phyloP scores from a whole-genome alignment of 768 basidiomycete species.

The Mycena venus region DNA sequence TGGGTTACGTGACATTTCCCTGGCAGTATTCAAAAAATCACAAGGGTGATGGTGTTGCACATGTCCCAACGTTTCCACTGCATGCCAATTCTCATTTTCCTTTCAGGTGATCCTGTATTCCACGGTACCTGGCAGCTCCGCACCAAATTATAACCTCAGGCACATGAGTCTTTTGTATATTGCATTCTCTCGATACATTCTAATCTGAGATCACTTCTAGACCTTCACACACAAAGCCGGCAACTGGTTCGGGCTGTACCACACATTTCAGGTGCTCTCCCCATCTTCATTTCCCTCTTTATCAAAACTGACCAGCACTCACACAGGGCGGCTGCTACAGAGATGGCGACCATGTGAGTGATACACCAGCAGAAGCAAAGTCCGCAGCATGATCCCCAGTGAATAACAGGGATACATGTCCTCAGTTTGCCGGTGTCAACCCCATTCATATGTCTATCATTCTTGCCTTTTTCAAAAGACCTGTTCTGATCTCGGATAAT shows the following conservation, averaged over 20 bases:
- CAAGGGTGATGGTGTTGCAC: no score
- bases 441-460: constrained; percentile 50
- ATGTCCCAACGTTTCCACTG: no score
- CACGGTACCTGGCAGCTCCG: no score
- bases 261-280: constrained; percentile 65
- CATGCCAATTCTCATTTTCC: no score
- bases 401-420: constrained; percentile 14
- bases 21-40: no score
- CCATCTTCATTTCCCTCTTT: constrained; percentile 35
- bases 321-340: constrained; percentile 38
- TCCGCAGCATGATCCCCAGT: constrained; percentile 50
- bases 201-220: no score
- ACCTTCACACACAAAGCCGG: constrained; percentile 71
- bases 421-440: constrained; percentile 44
- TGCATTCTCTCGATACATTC: no score
- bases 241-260: constrained; percentile 73
- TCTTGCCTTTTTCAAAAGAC: background rate
- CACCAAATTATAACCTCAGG: no score
- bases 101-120: no score
- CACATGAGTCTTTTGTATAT: no score
- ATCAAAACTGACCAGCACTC: constrained; percentile 54
- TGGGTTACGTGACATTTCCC: no score
- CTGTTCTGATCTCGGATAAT: constrained; percentile 41
- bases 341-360: constrained; percentile 49
- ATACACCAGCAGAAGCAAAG: constrained; percentile 44